Base-by-base conservation (phyloP, 306 rosid genomes). In the Canavalia gladiata region DNA sequence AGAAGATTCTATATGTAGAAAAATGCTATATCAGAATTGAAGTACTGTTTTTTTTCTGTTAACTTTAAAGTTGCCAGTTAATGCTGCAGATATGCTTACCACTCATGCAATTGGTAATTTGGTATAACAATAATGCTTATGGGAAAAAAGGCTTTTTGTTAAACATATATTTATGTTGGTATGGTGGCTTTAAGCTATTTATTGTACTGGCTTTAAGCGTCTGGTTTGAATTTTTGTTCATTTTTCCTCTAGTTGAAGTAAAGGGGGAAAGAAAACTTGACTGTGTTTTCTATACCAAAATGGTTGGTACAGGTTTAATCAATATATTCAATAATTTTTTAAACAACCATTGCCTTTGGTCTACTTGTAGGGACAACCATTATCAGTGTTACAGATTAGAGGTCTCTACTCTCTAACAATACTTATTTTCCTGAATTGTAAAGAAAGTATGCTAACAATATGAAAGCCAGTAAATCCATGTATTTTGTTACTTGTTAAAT, bases 41-140 rank as follows among this genome's bases (percentile, higher is more conserved):
- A 72, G 9, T 49, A 12, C 45, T 56, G 43, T 3, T 42, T 54
- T 49, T 18, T 57, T 50, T 42, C 2, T 28, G 56, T 39, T 52
- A 60, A 75, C 25, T 79, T 74, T 47, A 29, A 50, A 57, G 52
- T 41, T 74, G 33, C 52, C 68, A 30, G 78, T 43, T 76, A 68
- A 60, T 25, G 60, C 59, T 50, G 30, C 28, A 37, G 0, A 4
- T 37, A 33, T 57, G 50, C 8, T 60, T 29, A 50, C 41, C 30
- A 52, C 60, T 45, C 8, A 50, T 5, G 11, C 55, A 28, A 39
- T 59, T 74, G 80, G 72, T 73, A 37, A 28, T 30, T 59, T 74
- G 80, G 72, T 73, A 37, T 63, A 28, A 5, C 9, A 25, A 42
- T 41, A 34, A 7, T 47, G 58, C 66, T 56, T 71, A 6, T 4